phyloP scores from a whole-genome alignment of 2,329 filamentous ascomycete species.

The Falciphora oryzae region DNA sequence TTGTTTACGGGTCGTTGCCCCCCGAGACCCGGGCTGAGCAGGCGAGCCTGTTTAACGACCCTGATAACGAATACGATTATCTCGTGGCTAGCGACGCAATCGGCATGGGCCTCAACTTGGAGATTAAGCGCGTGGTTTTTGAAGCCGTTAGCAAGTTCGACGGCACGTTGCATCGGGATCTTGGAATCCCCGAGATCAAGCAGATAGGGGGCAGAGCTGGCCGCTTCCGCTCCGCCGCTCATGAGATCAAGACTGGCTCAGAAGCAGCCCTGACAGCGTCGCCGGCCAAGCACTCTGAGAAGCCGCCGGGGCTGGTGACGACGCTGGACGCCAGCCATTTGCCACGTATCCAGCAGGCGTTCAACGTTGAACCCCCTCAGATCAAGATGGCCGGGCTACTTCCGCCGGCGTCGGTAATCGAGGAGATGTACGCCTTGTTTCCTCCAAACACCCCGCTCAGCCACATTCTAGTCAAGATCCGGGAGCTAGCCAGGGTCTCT shows the following conservation, averaged over 20 bases:
- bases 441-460: constrained; percentile 74
- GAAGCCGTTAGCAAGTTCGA: constrained; percentile 71
- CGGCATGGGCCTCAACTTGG: constrained; percentile 94
- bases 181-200: constrained; percentile 76
- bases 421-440: constrained; percentile 76
- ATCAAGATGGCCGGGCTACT: constrained; percentile 67
- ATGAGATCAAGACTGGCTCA: constrained; percentile 33
- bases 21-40: constrained; percentile 91
- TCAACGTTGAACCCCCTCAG: constrained; percentile 57
- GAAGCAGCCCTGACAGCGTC: neutral
- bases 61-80: constrained; percentile 90
- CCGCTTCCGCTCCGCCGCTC: constrained; percentile 68
- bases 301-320: constrained; percentile 64
- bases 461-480: constrained; percentile 72
- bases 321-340: constrained; percentile 70
- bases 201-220: constrained; percentile 94
- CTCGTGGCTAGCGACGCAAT: constrained; percentile 76
- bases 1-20: constrained; percentile 87
- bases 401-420: constrained; percentile 64
- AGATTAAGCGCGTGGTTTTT: constrained; percentile 86
- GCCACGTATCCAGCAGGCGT: constrained; percentile 52
- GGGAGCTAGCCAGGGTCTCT: constrained; percentile 60
- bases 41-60: constrained; percentile 89
- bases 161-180: constrained; percentile 46
- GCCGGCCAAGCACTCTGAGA: constrained; percentile 11